These are phyloP conservation scores for Leccinum ochraceum DNA, from an alignment of 768 basidiomycete genomes.

Conservation along the genomic window DNA sequence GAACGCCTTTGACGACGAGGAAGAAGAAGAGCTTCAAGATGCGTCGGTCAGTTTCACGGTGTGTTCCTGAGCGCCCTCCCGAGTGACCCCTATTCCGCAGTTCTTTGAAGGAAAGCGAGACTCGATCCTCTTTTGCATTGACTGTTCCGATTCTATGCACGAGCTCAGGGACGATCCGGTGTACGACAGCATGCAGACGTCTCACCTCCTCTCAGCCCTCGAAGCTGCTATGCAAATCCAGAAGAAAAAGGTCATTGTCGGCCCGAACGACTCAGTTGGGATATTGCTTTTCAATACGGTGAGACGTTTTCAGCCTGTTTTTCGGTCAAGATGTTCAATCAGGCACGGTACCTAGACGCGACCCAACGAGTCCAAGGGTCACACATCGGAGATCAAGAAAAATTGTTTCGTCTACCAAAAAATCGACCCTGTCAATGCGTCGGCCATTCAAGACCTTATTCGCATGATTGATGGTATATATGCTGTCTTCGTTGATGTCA, in stretches of 20 bases:
- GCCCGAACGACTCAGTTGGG: constrained; percentile 88
- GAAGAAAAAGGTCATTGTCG: constrained; percentile 86
- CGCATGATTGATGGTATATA: constrained; percentile 72
- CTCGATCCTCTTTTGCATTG: constrained; percentile 93
- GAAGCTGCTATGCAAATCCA: constrained; percentile 84
- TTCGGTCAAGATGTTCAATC: background rate
- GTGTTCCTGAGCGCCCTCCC: constrained; percentile 12
- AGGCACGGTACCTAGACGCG: constrained; percentile 19
- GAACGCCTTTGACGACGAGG: constrained; percentile 78
- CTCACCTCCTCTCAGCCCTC: constrained; percentile 76
- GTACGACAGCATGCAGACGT: constrained; percentile 67
- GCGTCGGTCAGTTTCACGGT: constrained; percentile 43
- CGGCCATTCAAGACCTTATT: constrained; percentile 77
- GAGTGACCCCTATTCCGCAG: constrained; percentile 38
- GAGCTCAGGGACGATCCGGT: constrained; percentile 61
- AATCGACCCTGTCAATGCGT: constrained; percentile 75
- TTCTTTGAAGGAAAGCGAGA: constrained; percentile 75
- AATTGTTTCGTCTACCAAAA: constrained; percentile 74
- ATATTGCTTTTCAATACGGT: constrained; percentile 94
- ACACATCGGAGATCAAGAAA: constrained; percentile 62
- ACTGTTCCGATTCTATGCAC: constrained; percentile 92
- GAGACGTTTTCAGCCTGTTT: constrained; percentile 27
- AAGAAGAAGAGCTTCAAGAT: constrained; percentile 82
- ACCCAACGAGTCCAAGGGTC: constrained; percentile 36
- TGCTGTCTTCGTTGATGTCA: background rate